Evolutionary conservation across 2,329 filamentous ascomycete species (phyloP).

Genomic region (Fusarium buharicum): DNA sequence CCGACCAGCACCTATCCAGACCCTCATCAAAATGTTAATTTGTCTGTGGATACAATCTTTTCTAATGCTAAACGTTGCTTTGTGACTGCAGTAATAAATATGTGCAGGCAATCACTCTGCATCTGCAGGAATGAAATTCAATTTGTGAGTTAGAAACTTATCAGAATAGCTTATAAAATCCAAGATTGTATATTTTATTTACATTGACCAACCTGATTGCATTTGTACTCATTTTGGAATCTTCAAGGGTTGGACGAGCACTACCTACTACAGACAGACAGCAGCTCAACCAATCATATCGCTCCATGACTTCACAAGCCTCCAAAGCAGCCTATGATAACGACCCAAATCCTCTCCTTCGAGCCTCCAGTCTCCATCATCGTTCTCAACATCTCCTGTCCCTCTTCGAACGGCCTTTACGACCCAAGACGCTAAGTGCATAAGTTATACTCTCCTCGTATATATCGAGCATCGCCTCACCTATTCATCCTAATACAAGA

Average conservation of each 20-base stretch:
- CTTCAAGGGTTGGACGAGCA: slow-evolving; percentile 2
- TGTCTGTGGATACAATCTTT: not conserved
- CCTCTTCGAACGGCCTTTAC: slow-evolving; percentile 32
- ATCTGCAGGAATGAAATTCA: not conserved
- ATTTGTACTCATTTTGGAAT: not conserved
- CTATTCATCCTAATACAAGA: not conserved
- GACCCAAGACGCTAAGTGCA: slow-evolving; percentile 29
- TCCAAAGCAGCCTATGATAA: slow-evolving; percentile 24
- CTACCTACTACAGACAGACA: not conserved
- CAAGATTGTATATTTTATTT: no score
- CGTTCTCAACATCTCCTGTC: slow-evolving; percentile 32
- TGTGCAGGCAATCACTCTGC: not conserved
- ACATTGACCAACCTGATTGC: no score
- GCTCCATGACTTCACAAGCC: slow-evolving; percentile 33
- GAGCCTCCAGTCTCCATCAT: slow-evolving; percentile 19
- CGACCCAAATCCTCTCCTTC: slow-evolving; percentile 15
- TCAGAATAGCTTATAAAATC: not conserved
- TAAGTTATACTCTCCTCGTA: slow-evolving; percentile 13
- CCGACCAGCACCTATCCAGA: not conserved
- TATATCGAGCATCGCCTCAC: not conserved
- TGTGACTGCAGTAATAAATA: not conserved
- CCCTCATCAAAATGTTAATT: not conserved
- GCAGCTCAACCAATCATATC: slow-evolving; percentile 25
- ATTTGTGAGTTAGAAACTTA: not conserved
- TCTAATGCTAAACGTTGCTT: no score